phyloP scores from a whole-genome alignment of 2,329 filamentous ascomycete genomes.

The Microdochium bolleyi region DNA sequence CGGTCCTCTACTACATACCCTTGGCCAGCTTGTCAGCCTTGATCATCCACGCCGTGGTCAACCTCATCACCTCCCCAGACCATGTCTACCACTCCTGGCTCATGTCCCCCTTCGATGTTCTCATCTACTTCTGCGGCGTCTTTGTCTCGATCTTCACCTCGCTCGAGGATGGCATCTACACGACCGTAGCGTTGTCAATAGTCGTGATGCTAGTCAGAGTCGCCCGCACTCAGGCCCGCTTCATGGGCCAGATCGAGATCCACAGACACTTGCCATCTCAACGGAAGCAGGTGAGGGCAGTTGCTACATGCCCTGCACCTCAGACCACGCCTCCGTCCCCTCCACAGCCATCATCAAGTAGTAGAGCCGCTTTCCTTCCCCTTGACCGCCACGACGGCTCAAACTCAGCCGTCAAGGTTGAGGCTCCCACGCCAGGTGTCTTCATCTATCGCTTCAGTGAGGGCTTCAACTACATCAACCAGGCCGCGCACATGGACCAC shows the following conservation, averaged over 20 bases:
- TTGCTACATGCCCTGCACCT: constrained; percentile 2
- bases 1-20: constrained; percentile 77
- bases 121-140: constrained; percentile 70
- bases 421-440: constrained; percentile 37
- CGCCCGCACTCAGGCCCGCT: constrained; percentile 36
- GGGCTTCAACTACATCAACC: constrained; percentile 45
- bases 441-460: constrained; percentile 44
- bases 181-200: constrained; percentile 33
- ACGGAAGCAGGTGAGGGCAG: constrained; percentile 2
- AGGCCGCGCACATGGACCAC: constrained; percentile 35
- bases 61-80: constrained; percentile 66
- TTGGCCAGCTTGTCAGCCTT: constrained; percentile 62
- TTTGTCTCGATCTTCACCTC: constrained; percentile 42
- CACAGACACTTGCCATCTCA: constrained; percentile 7
- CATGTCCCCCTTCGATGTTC: constrained; percentile 63
- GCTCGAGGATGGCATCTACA: constrained; percentile 43
- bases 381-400: constrained; percentile 31
- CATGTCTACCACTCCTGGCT: constrained; percentile 73
- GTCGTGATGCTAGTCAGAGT: constrained; percentile 35
- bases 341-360: neutral
- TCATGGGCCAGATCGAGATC: constrained; percentile 30
- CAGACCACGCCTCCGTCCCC: neutral
- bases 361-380: constrained; percentile 26
- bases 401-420: constrained; percentile 33
- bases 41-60: constrained; percentile 77